Conservation (phyloP, 345 rosid species). For the Litchi chinensis region DNA sequence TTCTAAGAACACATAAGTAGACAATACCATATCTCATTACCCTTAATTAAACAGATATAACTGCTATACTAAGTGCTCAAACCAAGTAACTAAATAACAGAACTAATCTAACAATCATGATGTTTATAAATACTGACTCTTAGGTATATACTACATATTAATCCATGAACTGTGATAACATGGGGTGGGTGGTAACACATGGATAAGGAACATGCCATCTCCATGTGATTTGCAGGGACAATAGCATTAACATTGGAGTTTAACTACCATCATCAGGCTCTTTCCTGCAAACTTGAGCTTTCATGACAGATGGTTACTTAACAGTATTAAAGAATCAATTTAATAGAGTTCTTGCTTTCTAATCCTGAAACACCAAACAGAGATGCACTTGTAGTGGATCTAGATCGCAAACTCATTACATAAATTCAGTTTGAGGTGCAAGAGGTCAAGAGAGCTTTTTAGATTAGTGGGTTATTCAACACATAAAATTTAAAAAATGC, state of each 20-base stretch:
- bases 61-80: not conserved
- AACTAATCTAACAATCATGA: not conserved
- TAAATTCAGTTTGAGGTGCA: not conserved
- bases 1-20: not conserved
- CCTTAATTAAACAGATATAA: not conserved
- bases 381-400: not conserved
- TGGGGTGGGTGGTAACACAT: not conserved
- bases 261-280: not conserved
- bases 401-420: not conserved
- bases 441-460: not conserved
- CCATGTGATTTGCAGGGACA: not conserved
- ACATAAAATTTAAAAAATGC: not conserved
- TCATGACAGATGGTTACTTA: not conserved
- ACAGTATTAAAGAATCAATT: not conserved
- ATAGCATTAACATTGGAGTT: not conserved
- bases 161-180: not conserved
- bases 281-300: not conserved
- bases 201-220: not conserved
- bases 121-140: not conserved
- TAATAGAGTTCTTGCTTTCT: not conserved
- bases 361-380: not conserved
- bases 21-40: not conserved
- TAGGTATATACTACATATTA: not conserved
- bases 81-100: not conserved
- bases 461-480: not conserved